These are phyloP conservation scores for Saccharomycopsis schoenii DNA, from an alignment of 805 yeast species.

Conservation along the genomic window DNA sequence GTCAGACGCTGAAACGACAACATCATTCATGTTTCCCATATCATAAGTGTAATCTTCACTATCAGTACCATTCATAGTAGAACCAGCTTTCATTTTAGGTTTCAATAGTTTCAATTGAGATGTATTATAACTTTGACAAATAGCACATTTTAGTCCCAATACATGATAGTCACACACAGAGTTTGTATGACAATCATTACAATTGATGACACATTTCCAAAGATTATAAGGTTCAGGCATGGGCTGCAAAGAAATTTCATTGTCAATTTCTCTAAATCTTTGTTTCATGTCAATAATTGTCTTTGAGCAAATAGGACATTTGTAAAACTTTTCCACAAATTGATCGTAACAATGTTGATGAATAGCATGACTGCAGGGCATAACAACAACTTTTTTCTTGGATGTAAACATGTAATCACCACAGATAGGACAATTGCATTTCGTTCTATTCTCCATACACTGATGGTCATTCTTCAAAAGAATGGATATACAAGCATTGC, in stretches of 20 bases:
- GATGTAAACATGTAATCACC: conserved; percentile 85
- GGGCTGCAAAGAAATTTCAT: conserved; percentile 65
- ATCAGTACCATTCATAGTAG: conserved; percentile 18
- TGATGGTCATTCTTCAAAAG: conserved; percentile 67
- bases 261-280: conserved; percentile 77
- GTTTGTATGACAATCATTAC: conserved; percentile 84
- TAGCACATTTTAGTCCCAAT: conserved; percentile 78
- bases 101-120: conserved; percentile 60
- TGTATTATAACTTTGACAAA: conserved; percentile 83
- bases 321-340: conserved; percentile 71
- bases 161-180: conserved; percentile 70
- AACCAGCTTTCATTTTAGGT: conserved; percentile 26
- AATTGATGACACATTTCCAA: conserved; percentile 68
- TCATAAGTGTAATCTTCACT: conserved; percentile 11
- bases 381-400: conserved; percentile 73
- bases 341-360: conserved; percentile 80
- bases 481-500: conserved; percentile 81
- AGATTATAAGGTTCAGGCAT: conserved; percentile 69
- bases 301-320: conserved; percentile 84
- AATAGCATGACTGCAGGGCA: conserved; percentile 91
- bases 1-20: neutral
- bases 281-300: conserved; percentile 83
- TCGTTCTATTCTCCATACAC: conserved; percentile 82
- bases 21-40: conserved; percentile 1
- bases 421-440: conserved; percentile 88